A percentile compares a stretch with the other conserved stretches of the same genome.
Evolutionary conservation across 2,329 filamentous ascomycete species (phyloP).

Genomic region (Botrytis fabae): DNA sequence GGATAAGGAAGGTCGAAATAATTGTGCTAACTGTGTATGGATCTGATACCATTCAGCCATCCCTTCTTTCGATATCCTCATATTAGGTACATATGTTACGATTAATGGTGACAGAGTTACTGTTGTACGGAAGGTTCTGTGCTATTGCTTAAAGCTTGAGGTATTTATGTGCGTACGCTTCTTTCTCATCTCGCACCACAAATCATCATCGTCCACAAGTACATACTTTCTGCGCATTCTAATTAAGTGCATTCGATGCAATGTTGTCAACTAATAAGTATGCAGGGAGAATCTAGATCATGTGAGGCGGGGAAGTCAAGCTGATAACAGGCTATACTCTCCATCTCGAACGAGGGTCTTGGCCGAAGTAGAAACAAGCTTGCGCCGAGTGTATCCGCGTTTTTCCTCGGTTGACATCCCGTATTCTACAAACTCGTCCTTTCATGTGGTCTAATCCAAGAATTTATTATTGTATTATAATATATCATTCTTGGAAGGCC

Average conservation of each 20-base stretch:
- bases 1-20: constrained; percentile 8
- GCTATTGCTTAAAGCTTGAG: not conserved
- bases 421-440: not conserved
- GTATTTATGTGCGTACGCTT: not conserved
- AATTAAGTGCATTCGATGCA: not conserved
- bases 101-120: not conserved
- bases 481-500: not conserved
- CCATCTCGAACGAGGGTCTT: not conserved
- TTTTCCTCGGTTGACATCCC: not conserved
- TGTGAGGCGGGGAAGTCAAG: not conserved
- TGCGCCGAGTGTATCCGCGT: not conserved
- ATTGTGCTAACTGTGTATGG: no score
- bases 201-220: not conserved
- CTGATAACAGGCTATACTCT: constrained; percentile 1
- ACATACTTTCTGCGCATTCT: not conserved
- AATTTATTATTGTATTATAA: not conserved
- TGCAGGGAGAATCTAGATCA: not conserved
- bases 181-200: not conserved
- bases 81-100: not conserved
- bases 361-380: constrained; percentile 10
- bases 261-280: not conserved
- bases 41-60: not conserved
- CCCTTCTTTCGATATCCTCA: not conserved
- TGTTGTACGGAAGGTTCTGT: not conserved
- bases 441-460: not conserved